Evolutionary conservation across 108 stramenopile genomes (phyloP).

Genomic region (Fragilaria radians): DNA sequence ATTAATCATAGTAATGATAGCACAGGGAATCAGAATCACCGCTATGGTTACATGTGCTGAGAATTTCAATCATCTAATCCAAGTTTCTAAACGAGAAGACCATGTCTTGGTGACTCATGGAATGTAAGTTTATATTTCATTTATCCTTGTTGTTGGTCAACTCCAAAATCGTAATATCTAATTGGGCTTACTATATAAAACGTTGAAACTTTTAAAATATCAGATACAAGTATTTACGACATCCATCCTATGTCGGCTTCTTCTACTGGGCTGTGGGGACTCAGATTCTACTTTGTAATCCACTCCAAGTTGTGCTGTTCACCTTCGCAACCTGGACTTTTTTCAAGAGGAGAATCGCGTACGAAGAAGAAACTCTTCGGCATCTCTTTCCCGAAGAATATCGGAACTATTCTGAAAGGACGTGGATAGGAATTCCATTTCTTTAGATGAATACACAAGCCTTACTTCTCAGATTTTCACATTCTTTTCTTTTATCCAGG

Average conservation of each 20-base stretch:
- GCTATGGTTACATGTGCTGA: slow-evolving; percentile 93
- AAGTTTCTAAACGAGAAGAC: slow-evolving; percentile 67
- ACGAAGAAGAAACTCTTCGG: slow-evolving; percentile 81
- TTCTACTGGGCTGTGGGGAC: slow-evolving; percentile 93
- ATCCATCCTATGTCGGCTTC: slow-evolving; percentile 95
- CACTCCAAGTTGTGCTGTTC: slow-evolving; percentile 53
- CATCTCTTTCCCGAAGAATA: slow-evolving; percentile 77
- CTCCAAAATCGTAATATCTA: too few relatives aligned
- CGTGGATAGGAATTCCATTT: slow-evolving; percentile 87
- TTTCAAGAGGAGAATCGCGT: slow-evolving; percentile 82
- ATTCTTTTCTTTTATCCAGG: too few relatives aligned
- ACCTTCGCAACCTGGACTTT: slow-evolving; percentile 77
- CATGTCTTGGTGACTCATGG: slow-evolving; percentile 88
- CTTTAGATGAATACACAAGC: too few relatives aligned
- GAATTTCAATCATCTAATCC: slow-evolving; percentile 94
- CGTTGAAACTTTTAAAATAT: too few relatives aligned
- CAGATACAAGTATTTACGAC: slow-evolving; percentile 81
- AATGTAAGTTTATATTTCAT: slow-evolving; percentile 48
- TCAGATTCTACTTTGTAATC: slow-evolving; percentile 84
- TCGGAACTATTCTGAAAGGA: slow-evolving; percentile 52
- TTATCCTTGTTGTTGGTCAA: too few relatives aligned
- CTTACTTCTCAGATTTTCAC: too few relatives aligned
- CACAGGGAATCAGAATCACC: slow-evolving; percentile 75
- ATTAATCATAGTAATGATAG: slow-evolving; percentile 51
- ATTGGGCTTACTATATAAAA: too few relatives aligned